These are phyloP conservation scores for Mycosphaerella sp. DNA, from an alignment of 2,329 filamentous ascomycete species.

Conservation along the genomic window DNA sequence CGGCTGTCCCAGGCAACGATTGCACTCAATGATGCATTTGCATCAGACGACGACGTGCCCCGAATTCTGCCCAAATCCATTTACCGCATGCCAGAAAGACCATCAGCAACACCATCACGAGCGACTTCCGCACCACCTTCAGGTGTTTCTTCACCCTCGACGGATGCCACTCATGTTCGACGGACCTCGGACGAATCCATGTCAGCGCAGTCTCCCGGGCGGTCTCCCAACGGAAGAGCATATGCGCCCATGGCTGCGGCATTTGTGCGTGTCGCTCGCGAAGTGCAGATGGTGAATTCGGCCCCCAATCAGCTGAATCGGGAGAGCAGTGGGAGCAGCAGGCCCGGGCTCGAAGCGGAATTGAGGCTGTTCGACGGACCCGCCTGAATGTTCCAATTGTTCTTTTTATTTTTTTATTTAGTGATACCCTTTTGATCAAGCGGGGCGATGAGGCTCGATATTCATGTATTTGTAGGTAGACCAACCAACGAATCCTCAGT, in stretches of 20 bases:
- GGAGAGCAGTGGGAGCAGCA: neutral
- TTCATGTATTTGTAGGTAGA: neutral
- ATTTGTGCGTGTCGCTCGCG: conserved; percentile 6
- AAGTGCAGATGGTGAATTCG: neutral
- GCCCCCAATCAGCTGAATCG: neutral
- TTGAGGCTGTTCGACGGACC: conserved; percentile 8
- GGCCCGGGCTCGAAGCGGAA: conserved; percentile 1
- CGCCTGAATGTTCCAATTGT: neutral
- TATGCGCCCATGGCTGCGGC: conserved; percentile 13
- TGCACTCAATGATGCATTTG: conserved; percentile 3
- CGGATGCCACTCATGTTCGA: neutral
- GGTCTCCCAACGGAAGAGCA: conserved; percentile 1
- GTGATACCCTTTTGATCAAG: neutral
- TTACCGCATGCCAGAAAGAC: neutral
- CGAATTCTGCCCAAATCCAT: neutral
- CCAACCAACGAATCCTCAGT: no score
- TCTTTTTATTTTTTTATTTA: neutral
- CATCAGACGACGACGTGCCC: neutral
- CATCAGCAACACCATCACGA: neutral
- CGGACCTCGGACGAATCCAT: neutral
- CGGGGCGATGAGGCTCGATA: neutral
- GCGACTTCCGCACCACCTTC: neutral
- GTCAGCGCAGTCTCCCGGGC: neutral
- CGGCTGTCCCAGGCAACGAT: neutral
- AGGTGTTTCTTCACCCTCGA: neutral